Evolutionary conservation across 1,284 basidiomycete species (phyloP), one percentile per base, ranked within the genome.

Genomic region (Porogramme epimiltina): DNA sequence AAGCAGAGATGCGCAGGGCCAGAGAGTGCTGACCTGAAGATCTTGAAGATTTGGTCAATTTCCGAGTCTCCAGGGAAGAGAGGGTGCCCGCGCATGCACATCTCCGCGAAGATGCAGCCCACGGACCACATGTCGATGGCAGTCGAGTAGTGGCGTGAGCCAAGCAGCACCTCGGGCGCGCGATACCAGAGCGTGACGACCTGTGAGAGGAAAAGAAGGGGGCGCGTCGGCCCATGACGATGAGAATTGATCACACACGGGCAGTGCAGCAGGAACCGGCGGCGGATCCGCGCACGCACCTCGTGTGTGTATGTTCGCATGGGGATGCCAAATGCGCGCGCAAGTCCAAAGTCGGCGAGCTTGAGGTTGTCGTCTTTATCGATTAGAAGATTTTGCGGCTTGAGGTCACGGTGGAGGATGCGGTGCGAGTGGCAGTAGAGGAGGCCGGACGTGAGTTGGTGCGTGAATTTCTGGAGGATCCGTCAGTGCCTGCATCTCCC

Each of bases 11-110:
- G 36, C 23, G 24, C n/a, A 26, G 9, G n/a, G 16, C 16, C 5
- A 11, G 64, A n/a, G n/a, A n/a, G n/a, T n/a, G n/a, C 79, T 51
- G 56, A 92, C 93, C 91, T 85, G 82, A 99, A 99, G 66, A 98
- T 99, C 73, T 95, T 93, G 84, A 98, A 99, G 63, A 99, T 99
- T 75, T 99, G 95, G 74, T 99, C 96, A 65, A 99, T 99, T 73
- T 99, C 96, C 24, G 95, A 98, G 74, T 99, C 96, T 9, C 97
- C 96, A 13, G 96, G 95, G 82, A 98, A 98, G 22, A 98, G 79
- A 2, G 96, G 95, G 60, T 87, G 83, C 22, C 94, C 88, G 56
- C 82, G 78, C 81, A 91, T 86, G 49, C 91, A 84, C 93, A 96
- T 95, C 72, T 96, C 93, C 8, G 93, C 93, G 62, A 92, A 89